Conservation (phyloP, 768 basidiomycete genomes). For the Scleroderma bovista region DNA sequence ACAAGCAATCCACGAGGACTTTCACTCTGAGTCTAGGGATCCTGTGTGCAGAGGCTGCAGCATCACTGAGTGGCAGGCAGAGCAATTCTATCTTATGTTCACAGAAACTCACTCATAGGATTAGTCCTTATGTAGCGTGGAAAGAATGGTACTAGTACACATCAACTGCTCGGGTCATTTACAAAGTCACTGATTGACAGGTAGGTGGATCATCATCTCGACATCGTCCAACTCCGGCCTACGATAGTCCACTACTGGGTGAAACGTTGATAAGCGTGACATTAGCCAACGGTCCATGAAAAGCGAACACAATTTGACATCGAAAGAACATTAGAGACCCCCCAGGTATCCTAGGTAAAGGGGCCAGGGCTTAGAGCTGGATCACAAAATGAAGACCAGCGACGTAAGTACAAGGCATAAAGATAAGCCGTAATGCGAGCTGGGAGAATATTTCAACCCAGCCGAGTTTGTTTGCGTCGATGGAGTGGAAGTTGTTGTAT, state of each 20-base stretch:
- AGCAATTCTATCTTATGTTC: neutral
- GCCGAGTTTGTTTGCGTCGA: slow-evolving; percentile 19
- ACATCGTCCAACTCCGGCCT: neutral
- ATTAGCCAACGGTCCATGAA: slow-evolving; percentile 10
- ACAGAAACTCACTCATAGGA: neutral
- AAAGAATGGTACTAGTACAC: neutral
- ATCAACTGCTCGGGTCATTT: neutral
- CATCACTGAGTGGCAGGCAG: no score
- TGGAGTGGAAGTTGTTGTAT: neutral
- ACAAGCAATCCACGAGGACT: no score
- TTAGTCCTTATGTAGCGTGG: neutral
- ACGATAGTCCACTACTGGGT: slow-evolving; percentile 1
- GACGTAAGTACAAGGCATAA: slow-evolving; percentile 14
- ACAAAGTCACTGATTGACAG: neutral
- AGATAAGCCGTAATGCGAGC: slow-evolving; percentile 4
- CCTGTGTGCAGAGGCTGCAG: no score
- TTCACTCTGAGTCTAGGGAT: no score
- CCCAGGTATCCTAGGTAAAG: neutral
- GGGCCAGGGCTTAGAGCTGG: neutral
- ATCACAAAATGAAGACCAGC: slow-evolving; percentile 6
- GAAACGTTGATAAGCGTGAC: neutral
- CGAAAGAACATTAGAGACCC: neutral
- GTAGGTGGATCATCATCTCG: neutral
- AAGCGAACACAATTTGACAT: slow-evolving; percentile 9
- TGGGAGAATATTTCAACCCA: slow-evolving; percentile 18